Conservation (phyloP, 371 early-diverging fungal species). For the Mortierella sp. region DNA sequence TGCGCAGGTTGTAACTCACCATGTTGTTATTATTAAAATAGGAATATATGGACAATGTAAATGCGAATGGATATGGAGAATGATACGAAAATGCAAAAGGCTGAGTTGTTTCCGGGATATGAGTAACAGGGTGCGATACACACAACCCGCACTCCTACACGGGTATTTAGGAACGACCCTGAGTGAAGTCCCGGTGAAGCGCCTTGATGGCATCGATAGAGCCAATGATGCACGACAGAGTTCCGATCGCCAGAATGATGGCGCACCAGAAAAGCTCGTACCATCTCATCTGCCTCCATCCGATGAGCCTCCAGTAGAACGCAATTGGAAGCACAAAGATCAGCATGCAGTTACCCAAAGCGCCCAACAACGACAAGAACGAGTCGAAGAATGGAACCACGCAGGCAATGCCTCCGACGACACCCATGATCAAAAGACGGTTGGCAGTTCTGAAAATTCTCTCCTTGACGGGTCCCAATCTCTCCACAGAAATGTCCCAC, state of each 20-base stretch:
- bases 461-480: slow-evolving; percentile 35
- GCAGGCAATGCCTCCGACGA: slow-evolving; percentile 70
- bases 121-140: no score
- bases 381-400: slow-evolving; percentile 83
- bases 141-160: no score
- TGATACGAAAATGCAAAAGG: no score
- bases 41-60: no score
- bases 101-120: no score
- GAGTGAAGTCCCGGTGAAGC: slow-evolving; percentile 23
- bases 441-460: slow-evolving; percentile 64
- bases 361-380: slow-evolving; percentile 85
- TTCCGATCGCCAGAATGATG: slow-evolving; percentile 72
- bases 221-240: slow-evolving; percentile 81
- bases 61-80: no score
- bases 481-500: slow-evolving; percentile 22
- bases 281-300: slow-evolving; percentile 67
- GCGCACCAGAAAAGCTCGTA: slow-evolving; percentile 72
- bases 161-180: slow-evolving; percentile 11
- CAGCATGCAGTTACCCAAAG: slow-evolving; percentile 79
- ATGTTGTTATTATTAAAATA: no score
- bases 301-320: slow-evolving; percentile 80
- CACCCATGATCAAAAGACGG: slow-evolving; percentile 62
- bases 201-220: slow-evolving; percentile 75
- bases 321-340: slow-evolving; percentile 86
- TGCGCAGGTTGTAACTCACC: no score